Evolutionary conservation across 805 yeast species (phyloP).

Genomic region (Debaryomyces castellii): DNA sequence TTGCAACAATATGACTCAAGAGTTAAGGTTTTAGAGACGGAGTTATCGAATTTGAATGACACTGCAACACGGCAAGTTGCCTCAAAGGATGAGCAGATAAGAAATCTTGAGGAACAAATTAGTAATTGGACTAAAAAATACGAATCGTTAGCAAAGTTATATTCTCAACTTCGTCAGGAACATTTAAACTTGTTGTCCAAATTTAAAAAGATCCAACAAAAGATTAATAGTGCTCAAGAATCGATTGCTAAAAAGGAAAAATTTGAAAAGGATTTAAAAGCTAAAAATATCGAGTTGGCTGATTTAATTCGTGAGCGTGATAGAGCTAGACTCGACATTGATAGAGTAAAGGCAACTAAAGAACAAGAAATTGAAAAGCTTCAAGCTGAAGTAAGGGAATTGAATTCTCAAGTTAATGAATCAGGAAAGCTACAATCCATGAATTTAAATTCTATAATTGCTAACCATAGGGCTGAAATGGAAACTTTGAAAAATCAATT

Average conservation of each 20-base stretch:
- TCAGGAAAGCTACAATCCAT: slow-evolving; percentile 63
- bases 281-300: slow-evolving; percentile 84
- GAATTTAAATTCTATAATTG: slow-evolving; percentile 57
- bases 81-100: slow-evolving; percentile 72
- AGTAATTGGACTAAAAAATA: slow-evolving; percentile 80
- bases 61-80: slow-evolving; percentile 72
- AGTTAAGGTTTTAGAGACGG: slow-evolving; percentile 78
- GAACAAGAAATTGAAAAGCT: slow-evolving; percentile 64
- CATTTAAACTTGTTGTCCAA: slow-evolving; percentile 76
- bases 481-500: slow-evolving; percentile 52
- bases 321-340: slow-evolving; percentile 80
- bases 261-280: slow-evolving; percentile 76
- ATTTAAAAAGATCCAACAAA: slow-evolving; percentile 79
- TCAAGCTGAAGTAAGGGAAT: slow-evolving; percentile 61
- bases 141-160: slow-evolving; percentile 84
- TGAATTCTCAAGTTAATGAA: slow-evolving; percentile 56
- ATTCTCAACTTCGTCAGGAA: slow-evolving; percentile 89
- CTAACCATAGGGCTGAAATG: slow-evolving; percentile 64
- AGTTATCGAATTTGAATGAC: slow-evolving; percentile 57
- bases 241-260: slow-evolving; percentile 81
- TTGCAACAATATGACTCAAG: slow-evolving; percentile 85
- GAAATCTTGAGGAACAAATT: slow-evolving; percentile 69
- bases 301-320: slow-evolving; percentile 88
- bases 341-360: slow-evolving; percentile 62
- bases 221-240: slow-evolving; percentile 87